Base-by-base conservation (phyloP, 257 asterid genomes). In the Echites panduratus region DNA sequence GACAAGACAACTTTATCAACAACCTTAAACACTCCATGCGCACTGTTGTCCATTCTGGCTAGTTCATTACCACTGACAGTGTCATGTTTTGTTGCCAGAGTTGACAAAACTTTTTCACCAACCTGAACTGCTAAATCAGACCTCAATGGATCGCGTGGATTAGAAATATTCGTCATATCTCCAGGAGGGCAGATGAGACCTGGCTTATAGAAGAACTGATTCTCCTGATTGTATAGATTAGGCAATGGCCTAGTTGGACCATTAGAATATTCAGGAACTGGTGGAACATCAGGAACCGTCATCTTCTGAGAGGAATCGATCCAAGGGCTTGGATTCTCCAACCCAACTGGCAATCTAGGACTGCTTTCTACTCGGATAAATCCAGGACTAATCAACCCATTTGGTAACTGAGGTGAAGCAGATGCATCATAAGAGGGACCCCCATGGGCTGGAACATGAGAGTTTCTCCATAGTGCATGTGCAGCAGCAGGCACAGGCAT, bases 391-490 rank as follows among this genome's bases (percentile, higher is more conserved):
- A 82, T 77, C 73, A 92, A 79, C 41, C 94, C 90, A 86, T 85
- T 86, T 58, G 81, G 87, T 44, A 85, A 52, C 80, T 84, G 95
- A 71, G 88, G 80, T 59, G 89, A 79, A 79, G 76, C 80, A 57
- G 89, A 70, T 56, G 86, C 66, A 68, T 91, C 98, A 59, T 80
- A 84, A 38, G 89, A 16, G 41, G 82, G 89, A 70, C 81, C 81
- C 73, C 87, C 95, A 56, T 82, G 95, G 70, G 84, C 26, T 22
- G 87, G 91, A 76, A 77, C 75, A 59, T 86, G 96, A 56, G 84
- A 83, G 75, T 92, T 95, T 86, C 99, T 88, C 98, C 95, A 81
- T 48, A 82, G 40, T 67, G 93, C 49, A 59, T 87, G 92, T 52
- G 89, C 38, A 26, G 64, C 32, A 0, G 47, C 17, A 70, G 90